A percentile compares a stretch with the other conserved stretches of the same genome.
phyloP scores from a whole-genome alignment of 345 rosid genomes.

The Jatropha curcas region DNA sequence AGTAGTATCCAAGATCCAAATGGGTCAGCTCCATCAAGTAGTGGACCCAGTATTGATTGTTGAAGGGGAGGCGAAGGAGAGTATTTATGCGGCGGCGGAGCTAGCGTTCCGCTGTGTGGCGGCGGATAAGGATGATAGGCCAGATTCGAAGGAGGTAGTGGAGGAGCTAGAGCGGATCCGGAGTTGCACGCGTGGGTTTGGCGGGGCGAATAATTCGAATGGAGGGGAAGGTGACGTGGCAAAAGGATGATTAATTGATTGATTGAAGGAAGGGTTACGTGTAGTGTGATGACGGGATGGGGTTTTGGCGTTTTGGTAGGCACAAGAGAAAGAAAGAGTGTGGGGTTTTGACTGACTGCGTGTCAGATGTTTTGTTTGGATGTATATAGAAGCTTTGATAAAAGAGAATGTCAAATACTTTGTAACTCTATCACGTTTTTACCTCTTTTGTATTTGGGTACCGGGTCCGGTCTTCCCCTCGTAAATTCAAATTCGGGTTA shows the following conservation, averaged over 20 bases:
- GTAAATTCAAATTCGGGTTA: no score
- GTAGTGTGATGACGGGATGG: no score
- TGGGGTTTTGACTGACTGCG: neutral
- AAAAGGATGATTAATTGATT: neutral
- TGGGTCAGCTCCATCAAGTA: conserved; percentile 63
- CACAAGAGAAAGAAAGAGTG: neutral
- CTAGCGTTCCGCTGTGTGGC: conserved; percentile 91
- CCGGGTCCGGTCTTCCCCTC: no score
- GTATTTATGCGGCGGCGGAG: conserved; percentile 78
- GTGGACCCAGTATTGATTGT: conserved; percentile 55
- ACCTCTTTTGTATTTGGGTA: neutral
- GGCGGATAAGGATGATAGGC: conserved; percentile 88
- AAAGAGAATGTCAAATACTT: neutral
- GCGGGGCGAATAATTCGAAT: conserved; percentile 26
- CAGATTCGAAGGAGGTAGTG: conserved; percentile 74
- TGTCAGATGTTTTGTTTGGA: conserved; percentile 1
- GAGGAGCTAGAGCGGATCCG: conserved; percentile 69
- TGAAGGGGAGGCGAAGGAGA: conserved; percentile 42
- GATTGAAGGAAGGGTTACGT: neutral
- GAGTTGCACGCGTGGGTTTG: conserved; percentile 36
- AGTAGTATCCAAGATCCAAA: conserved; percentile 79
- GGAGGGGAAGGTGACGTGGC: conserved; percentile 32
- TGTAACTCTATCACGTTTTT: no score
- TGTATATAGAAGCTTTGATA: conserved; percentile 1
- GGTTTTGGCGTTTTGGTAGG: no score